Conservation (phyloP, 2,329 filamentous ascomycete species). For the Cladosporium sp. region DNA sequence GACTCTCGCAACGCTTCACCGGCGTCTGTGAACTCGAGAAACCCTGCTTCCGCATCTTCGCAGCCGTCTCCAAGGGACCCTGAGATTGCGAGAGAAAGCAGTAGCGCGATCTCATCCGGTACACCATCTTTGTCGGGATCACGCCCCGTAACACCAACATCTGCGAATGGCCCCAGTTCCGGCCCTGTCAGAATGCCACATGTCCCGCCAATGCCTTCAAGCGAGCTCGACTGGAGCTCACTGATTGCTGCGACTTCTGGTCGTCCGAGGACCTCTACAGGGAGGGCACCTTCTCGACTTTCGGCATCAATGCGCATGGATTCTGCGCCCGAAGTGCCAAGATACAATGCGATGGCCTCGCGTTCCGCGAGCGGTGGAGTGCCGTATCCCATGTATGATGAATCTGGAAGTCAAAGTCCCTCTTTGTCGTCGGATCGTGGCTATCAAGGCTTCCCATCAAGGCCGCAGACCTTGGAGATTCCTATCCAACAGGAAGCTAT, state of each 20-base stretch:
- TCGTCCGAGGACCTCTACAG: not conserved
- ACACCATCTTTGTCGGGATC: constrained; percentile 22
- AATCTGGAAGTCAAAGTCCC: constrained; percentile 25
- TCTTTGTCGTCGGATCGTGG: constrained; percentile 42
- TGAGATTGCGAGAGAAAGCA: constrained; percentile 16
- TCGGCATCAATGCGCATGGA: constrained; percentile 12
- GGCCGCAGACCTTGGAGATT: constrained; percentile 15
- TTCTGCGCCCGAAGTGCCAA: constrained; percentile 12
- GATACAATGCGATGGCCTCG: not conserved
- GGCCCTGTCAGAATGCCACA: constrained; percentile 13
- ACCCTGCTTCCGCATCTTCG: constrained; percentile 12
- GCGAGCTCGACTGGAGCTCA: constrained; percentile 30
- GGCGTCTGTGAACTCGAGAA: constrained; percentile 17
- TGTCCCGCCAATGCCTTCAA: constrained; percentile 24
- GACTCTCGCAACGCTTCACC: constrained; percentile 25
- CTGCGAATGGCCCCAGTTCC: constrained; percentile 14
- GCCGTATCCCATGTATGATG: constrained; percentile 24
- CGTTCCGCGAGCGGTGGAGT: constrained; percentile 16
- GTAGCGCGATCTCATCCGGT: constrained; percentile 19
- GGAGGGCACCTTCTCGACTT: constrained; percentile 9
- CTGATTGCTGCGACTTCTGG: constrained; percentile 12
- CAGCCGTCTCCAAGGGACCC: constrained; percentile 18
- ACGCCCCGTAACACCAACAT: constrained; percentile 24
- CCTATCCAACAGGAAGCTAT: constrained; percentile 14
- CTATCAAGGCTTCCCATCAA: constrained; percentile 33